These are phyloP conservation scores for Diaporthe aspalathi DNA, from an alignment of 2,329 filamentous ascomycete species.

Conservation along the genomic window DNA sequence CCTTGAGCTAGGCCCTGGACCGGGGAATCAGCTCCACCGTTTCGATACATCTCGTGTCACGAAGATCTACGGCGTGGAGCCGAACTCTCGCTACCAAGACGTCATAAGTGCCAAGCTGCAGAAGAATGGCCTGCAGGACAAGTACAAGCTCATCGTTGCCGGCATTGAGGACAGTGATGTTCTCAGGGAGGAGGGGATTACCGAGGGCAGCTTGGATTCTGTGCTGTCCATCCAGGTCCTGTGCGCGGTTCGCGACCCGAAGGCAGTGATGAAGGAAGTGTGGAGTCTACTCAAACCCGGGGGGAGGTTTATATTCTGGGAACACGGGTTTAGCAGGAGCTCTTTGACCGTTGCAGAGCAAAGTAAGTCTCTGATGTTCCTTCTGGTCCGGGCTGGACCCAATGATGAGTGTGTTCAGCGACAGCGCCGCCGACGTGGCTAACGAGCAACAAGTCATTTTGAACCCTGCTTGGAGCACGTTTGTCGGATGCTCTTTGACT, in stretches of 20 bases:
- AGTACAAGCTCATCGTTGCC: conserved; percentile 7
- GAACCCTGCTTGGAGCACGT: conserved; percentile 16
- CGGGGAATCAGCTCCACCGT: conserved; percentile 1
- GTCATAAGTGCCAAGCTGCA: background rate
- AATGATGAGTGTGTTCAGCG: background rate
- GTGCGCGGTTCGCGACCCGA: background rate
- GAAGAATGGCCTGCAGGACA: conserved; percentile 5
- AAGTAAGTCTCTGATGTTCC: background rate
- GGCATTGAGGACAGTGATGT: conserved; percentile 8
- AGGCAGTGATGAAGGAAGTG: conserved; percentile 5
- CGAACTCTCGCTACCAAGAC: background rate
- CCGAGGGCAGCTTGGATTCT: conserved; percentile 3
- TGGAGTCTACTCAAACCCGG: conserved; percentile 1
- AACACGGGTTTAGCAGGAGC: conserved; percentile 9
- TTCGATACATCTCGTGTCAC: background rate
- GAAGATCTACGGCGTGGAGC: conserved; percentile 2
- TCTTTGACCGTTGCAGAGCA: background rate
- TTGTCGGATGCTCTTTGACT: conserved; percentile 3
- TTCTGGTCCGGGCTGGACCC: background rate
- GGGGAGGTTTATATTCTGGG: background rate
- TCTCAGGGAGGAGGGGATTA: background rate
- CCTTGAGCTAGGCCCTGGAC: background rate
- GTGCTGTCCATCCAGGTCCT: conserved; percentile 10
- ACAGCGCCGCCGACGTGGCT: background rate
- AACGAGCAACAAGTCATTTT: background rate